Base-by-base conservation (phyloP, 176 grass and related monocot genomes). In the Cymbopogon citratus region DNA sequence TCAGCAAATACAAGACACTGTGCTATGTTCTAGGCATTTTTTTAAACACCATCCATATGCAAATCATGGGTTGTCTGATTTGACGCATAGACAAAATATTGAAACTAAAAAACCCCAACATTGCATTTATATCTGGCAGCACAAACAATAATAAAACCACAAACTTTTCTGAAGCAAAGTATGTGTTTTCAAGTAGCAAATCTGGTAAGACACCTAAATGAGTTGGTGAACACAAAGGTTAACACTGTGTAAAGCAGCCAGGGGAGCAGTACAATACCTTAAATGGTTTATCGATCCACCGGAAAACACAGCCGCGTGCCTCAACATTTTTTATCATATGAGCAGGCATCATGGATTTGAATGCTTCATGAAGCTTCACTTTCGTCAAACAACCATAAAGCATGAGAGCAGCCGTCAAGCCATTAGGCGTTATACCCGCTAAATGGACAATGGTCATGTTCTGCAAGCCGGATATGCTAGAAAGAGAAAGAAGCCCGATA, bases 361-460 rank as follows among this genome's bases (percentile, higher is more conserved):
- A 90, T 28, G 96, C 90, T 76, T 70, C 44, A 31, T 95, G 83
- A 67, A 95, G 87, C 74, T 93, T 95, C 77, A 95, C 83, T 72
- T 85, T 98, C 51, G 9, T 93, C 88, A 98, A 78, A 79, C 90
- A 76, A 62, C 90, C 84, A 71, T 73, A 91, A 14, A 91, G 67
- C 88, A 95, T 86, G 49, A 98, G 86, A 83, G 89, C 80, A 76
- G 84, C 85, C 27, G 75, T 75, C 63, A 98, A 87, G 14, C 92
- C 95, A 64, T 91, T 91, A 36, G 92, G 82, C 2, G 96, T 88
- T 54, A 99, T 74, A 8, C 92, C 83, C 21, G 40, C 33, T 63
- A 95, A 85, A 84, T 99, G 92, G 69, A 95, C 28, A 52, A 98
- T 90, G 45, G 91, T 95, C 80, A 99, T 79, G 63, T 84, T 91